Base-by-base conservation (phyloP, 2,329 filamentous ascomycete species). In the Fusarium palustre region DNA sequence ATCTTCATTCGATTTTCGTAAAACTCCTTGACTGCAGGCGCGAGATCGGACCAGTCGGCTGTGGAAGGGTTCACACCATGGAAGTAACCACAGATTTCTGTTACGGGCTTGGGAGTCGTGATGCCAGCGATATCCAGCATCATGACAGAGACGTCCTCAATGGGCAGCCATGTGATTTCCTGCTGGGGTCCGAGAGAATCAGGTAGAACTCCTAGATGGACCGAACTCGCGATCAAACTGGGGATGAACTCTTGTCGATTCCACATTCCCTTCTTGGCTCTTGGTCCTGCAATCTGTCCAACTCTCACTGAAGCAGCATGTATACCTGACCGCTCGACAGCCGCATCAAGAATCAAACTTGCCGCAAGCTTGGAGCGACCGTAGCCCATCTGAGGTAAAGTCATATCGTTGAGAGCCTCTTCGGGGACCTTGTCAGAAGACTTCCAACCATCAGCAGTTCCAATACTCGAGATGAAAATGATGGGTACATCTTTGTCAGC, bases 171-270 rank as follows among this genome's bases (percentile, higher is more conserved):
- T 0, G 59, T 7, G 0, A 64, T 12, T 9, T 64, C 33, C 1
- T 64, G 50, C 9, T 56, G 42, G 0, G 22, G 6, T 1, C 59
- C 59, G 0, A 64, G 43, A 31, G 63, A 18, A 11, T 46, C 22
- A 0, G 60, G 60, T 0, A 64, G 1, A 13, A 22, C 16, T 12
- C 59, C 59, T 2, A 64, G 59, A 46, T 64, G 25, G 0, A 64
- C 38, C 1, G 60, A 64, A 11, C 60, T 64, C 2, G 50, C 59
- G 2, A 64, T 41, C 25, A 64, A 8, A 3, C 60, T 64, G 1
- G 60, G 60, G 4, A 64, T 39, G 7, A 64, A 28, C 2, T 64
- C 60, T 1, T 64, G 59, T 4, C 11, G 43, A 2, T 64, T 64
- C 59, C 60, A 64, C 7, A 58, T 5, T 3, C 60, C 60, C 8